A percentile compares a stretch with the other conserved stretches of the same genome.
phyloP scores from a whole-genome alignment of 306 rosid genomes.

The Trifolium repens region DNA sequence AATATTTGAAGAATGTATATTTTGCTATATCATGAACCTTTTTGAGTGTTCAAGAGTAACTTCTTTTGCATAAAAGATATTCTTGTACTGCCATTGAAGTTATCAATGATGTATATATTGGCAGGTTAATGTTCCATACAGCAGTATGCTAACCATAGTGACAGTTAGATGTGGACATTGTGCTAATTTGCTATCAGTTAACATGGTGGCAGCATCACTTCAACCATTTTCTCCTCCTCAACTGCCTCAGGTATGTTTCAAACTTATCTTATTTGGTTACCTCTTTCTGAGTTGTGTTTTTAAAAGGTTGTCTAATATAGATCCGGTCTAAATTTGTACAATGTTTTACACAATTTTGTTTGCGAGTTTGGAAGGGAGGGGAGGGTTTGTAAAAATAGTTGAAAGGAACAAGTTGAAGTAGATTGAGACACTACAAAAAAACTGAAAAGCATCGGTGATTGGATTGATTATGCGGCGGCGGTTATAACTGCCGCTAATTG shows the following conservation, averaged over 20 bases:
- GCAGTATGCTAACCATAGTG: constrained; percentile 64
- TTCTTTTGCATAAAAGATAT: background rate
- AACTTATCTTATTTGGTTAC: background rate
- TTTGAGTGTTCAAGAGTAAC: background rate
- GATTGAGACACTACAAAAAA: too few relatives aligned
- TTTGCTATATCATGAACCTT: background rate
- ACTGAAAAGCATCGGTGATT: too few relatives aligned
- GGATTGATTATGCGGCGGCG: too few relatives aligned
- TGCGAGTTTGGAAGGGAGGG: too few relatives aligned
- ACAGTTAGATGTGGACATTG: constrained; percentile 99
- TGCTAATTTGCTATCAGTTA: constrained; percentile 84
- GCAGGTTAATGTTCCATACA: constrained; percentile 95
- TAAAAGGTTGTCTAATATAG: too few relatives aligned
- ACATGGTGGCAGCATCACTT: constrained; percentile 63
- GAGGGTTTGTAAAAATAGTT: too few relatives aligned
- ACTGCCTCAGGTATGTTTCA: constrained; percentile 55
- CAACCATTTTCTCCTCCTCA: constrained; percentile 62
- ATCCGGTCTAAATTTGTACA: too few relatives aligned
- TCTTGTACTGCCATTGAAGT: background rate
- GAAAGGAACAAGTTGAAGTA: too few relatives aligned
- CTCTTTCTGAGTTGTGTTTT: too few relatives aligned
- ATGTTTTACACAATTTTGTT: too few relatives aligned
- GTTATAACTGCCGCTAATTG: too few relatives aligned
- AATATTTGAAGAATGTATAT: background rate
- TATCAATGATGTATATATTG: background rate